A percentile compares a stretch with the other conserved stretches of the same genome.
Conservation (phyloP, 129 eudicot genomes). For the Flaveria linearis region DNA sequence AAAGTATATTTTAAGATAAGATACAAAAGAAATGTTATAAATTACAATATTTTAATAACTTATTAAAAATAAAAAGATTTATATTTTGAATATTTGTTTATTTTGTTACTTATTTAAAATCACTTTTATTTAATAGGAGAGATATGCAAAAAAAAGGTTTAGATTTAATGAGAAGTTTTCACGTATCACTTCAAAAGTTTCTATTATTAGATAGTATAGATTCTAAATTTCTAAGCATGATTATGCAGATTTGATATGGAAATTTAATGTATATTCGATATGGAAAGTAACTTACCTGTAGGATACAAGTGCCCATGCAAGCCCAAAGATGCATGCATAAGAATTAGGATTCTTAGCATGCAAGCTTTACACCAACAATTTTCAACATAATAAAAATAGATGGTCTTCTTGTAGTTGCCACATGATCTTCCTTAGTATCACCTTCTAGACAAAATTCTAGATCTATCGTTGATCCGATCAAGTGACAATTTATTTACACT, state of each 20-base stretch:
- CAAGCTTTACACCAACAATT: constrained; percentile 56
- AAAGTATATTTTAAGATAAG: too few species aligned
- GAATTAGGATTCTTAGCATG: constrained; percentile 70
- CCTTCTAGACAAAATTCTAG: constrained; percentile 20
- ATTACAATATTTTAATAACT: too few species aligned
- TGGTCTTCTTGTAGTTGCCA: constrained; percentile 31
- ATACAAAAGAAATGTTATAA: too few species aligned
- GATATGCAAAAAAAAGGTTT: too few species aligned
- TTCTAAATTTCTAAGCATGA: neutral
- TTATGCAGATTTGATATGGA: neutral
- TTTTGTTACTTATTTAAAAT: too few species aligned
- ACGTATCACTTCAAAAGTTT: too few species aligned
- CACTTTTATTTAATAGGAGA: too few species aligned
- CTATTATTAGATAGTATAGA: too few species aligned
- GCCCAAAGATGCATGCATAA: constrained; percentile 72
- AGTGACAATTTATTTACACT: constrained; percentile 6
- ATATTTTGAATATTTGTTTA: too few species aligned
- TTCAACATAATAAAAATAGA: constrained; percentile 47
- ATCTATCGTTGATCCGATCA: constrained; percentile 22
- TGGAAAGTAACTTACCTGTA: constrained; percentile 41
- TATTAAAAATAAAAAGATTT: too few species aligned
- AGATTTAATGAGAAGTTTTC: too few species aligned
- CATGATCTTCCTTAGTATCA: neutral
- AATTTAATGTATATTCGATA: neutral
- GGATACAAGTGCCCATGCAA: constrained; percentile 67